These are phyloP conservation scores for Hysterangium stoloniferum DNA, from an alignment of 768 basidiomycete genomes.

Conservation along the genomic window DNA sequence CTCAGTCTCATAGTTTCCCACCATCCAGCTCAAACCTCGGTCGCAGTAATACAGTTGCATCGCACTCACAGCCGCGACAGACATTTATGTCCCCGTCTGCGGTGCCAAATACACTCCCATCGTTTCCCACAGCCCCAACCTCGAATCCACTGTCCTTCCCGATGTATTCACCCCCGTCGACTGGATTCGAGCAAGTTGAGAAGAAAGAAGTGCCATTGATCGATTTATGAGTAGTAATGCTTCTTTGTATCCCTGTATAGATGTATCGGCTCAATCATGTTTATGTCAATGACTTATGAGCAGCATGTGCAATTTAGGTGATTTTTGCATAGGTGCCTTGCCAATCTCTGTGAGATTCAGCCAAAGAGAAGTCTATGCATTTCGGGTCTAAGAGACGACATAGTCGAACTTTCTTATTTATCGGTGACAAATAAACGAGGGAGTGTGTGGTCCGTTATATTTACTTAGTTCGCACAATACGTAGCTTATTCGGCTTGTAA, in stretches of 20 bases:
- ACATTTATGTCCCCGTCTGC: not conserved
- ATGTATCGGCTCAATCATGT: too few species aligned
- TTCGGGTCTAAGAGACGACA: too few species aligned
- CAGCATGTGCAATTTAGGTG: too few species aligned
- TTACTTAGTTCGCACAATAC: slow-evolving; percentile 88
- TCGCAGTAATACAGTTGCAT: not conserved
- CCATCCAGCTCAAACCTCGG: not conserved
- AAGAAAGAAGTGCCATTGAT: slow-evolving; percentile 54
- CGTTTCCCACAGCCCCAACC: slow-evolving; percentile 62
- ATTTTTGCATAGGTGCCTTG: too few species aligned
- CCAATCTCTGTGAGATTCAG: too few species aligned
- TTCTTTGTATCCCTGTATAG: too few species aligned
- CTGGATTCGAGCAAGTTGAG: slow-evolving; percentile 46
- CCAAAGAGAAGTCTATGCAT: too few species aligned
- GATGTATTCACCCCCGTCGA: slow-evolving; percentile 40
- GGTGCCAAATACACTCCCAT: slow-evolving; percentile 31
- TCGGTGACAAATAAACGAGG: too few species aligned
- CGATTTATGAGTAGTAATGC: slow-evolving; percentile 30
- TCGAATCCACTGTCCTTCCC: slow-evolving; percentile 46
- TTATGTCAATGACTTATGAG: too few species aligned
- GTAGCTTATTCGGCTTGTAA: slow-evolving; percentile 70
- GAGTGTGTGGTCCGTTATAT: too few species aligned
- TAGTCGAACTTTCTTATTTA: too few species aligned
- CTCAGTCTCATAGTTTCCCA: not conserved
- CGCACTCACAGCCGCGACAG: not conserved